phyloP scores from a whole-genome alignment of 768 basidiomycete species.

The Chalciporus chontae region DNA sequence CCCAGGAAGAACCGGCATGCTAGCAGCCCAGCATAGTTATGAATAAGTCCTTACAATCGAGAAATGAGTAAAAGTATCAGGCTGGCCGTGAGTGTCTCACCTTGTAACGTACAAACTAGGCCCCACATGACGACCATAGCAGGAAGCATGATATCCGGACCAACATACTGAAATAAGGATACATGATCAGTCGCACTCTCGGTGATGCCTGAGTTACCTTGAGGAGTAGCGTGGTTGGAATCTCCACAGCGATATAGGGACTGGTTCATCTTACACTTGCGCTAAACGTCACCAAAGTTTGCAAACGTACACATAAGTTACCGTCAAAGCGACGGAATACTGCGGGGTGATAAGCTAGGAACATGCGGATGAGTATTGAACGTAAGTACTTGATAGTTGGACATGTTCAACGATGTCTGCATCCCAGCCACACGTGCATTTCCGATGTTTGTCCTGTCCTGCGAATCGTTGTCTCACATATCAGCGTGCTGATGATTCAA shows the following conservation, averaged over 20 bases:
- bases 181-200: not conserved
- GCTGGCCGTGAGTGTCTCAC: slow-evolving; percentile 21
- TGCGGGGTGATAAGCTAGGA: slow-evolving; percentile 6
- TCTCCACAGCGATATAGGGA: slow-evolving; percentile 52
- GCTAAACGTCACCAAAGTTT: not conserved
- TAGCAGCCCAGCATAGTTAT: slow-evolving; percentile 49
- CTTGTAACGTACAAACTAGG: slow-evolving; percentile 56
- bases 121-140: slow-evolving; percentile 66
- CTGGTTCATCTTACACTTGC: slow-evolving; percentile 9
- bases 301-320: slow-evolving; percentile 24
- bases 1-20: slow-evolving; percentile 50
- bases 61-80: not conserved
- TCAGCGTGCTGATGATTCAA: not conserved
- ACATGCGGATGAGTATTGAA: not conserved
- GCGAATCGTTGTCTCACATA: not conserved
- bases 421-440: slow-evolving; percentile 63
- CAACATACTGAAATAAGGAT: slow-evolving; percentile 28
- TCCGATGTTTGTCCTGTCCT: slow-evolving; percentile 46
- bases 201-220: slow-evolving; percentile 32
- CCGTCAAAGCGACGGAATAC: slow-evolving; percentile 34
- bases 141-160: slow-evolving; percentile 58
- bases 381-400: slow-evolving; percentile 28
- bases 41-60: slow-evolving; percentile 38
- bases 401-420: slow-evolving; percentile 43
- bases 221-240: slow-evolving; percentile 58